Conservation (phyloP, 345 rosid species). For the Orychophragmus violaceus region DNA sequence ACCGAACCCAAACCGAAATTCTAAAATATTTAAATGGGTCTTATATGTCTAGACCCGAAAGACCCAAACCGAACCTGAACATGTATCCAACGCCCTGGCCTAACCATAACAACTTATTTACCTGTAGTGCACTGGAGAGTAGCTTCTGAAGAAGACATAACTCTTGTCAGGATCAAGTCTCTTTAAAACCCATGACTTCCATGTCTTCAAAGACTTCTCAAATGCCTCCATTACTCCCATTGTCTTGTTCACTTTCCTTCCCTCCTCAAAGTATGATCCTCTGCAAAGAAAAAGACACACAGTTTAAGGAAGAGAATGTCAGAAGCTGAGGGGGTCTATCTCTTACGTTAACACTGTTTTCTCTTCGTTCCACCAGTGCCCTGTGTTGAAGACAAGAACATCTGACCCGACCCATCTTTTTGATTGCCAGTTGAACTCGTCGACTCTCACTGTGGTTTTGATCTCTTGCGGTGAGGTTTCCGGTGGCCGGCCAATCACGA, state of each 20-base stretch:
- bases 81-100: no score
- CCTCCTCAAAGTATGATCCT: conserved; percentile 69
- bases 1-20: no score
- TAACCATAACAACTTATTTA: neutral
- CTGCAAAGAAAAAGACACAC: conserved; percentile 30
- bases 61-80: no score
- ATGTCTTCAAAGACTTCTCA: conserved; percentile 55
- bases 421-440: conserved; percentile 61
- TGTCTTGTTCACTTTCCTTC: conserved; percentile 50
- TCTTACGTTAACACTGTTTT: conserved; percentile 49
- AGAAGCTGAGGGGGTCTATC: neutral
- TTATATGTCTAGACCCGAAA: no score
- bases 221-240: conserved; percentile 69
- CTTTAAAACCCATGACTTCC: conserved; percentile 52
- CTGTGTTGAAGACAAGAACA: conserved; percentile 64
- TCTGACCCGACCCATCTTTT: conserved; percentile 60
- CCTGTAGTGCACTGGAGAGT: conserved; percentile 84
- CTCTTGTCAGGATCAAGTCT: conserved; percentile 43
- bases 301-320: neutral
- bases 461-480: conserved; percentile 34
- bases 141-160: conserved; percentile 67
- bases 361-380: conserved; percentile 84
- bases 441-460: conserved; percentile 47
- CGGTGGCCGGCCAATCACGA: conserved; percentile 51
- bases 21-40: no score